Base-by-base conservation (phyloP, 2,329 filamentous ascomycete genomes). In the Ceratocystis diversiconidia region DNA sequence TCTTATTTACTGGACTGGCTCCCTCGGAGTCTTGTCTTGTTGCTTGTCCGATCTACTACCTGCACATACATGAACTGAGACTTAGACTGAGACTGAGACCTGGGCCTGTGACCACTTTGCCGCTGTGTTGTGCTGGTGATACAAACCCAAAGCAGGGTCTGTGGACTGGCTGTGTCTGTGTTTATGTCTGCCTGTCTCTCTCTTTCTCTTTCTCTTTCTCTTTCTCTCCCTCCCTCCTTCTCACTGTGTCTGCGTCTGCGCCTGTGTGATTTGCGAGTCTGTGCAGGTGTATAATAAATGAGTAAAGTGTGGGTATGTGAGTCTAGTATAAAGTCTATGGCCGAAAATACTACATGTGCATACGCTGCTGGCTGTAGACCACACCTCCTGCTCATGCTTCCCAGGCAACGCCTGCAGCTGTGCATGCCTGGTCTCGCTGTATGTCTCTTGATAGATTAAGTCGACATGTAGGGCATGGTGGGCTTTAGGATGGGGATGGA, bases 1-100 rank as follows among this genome's bases (percentile, higher is more conserved):
- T 28, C 22, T 62, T 36, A 44, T 55, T 36, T 36, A 36, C 36
- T 36, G 36, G 36, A 12, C 36, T 36, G 44, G 25, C 46, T 50
- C 36, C 28, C 41, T 30, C 62, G 50, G 41, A 63, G 44, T 32
- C 62, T 44, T 63, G 50, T 63, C 32, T 63, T 36, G 28, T 15
- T 55, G 25, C 50, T 57, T 55, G 5, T 17, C 48, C 55, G 30
- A 41, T 57, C 30, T 41, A 28, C 30, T 55, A 25, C 17, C 28
- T 25, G 19, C 30, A 43, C 43, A 55, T 44, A 57, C 22, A 41
- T 57, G 22, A n/a, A 22, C 48, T 64, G 43, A 44, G 62, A 55
- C 22, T 64, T 55, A 28, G 19, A 46, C 62, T 50, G 46, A 32
- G 46, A 52, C 62, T 44, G 48, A 64, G 36, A 32, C 30, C 48